phyloP scores from a whole-genome alignment of 139 green algal genomes.

The Chlamydomonas applanata region DNA sequence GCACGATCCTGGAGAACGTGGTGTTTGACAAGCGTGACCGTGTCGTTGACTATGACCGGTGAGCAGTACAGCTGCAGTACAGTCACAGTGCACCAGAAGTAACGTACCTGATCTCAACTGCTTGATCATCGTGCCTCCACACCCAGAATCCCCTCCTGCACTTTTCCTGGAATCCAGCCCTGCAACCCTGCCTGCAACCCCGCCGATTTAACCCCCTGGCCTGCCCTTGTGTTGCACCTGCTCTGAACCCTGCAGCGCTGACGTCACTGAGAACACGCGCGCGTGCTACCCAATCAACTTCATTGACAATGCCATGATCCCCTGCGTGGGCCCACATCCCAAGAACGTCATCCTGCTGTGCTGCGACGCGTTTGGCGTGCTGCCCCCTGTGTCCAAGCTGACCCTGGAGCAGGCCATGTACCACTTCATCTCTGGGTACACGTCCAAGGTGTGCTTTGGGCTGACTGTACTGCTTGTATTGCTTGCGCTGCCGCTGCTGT shows the following conservation, averaged over 20 bases:
- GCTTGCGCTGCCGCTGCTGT: too few species aligned
- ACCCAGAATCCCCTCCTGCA: not conserved
- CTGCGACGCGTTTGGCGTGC: constrained; percentile 88
- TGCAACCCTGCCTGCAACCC: not conserved
- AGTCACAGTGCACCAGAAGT: too few species aligned
- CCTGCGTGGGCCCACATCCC: constrained; percentile 85
- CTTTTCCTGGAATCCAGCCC: not conserved
- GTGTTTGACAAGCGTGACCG: constrained; percentile 64
- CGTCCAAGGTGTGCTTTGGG: constrained; percentile 82
- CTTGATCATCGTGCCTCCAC: too few species aligned
- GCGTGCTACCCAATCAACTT: constrained; percentile 93
- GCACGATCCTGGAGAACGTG: constrained; percentile 82
- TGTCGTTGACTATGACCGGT: constrained; percentile 60
- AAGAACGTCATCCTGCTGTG: constrained; percentile 59
- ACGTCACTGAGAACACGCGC: constrained; percentile 29
- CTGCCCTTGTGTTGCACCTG: not conserved
- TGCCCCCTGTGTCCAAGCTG: constrained; percentile 82
- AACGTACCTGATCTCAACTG: too few species aligned
- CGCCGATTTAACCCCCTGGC: not conserved
- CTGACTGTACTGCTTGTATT: too few species aligned
- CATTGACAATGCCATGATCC: constrained; percentile 91
- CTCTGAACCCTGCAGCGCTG: not conserved
- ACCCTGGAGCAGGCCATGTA: constrained; percentile 95
- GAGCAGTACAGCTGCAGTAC: not conserved
- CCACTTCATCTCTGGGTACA: constrained; percentile 97